Percentiles rank a stretch among this genome's conserved stretches.
Evolutionary conservation across 768 basidiomycete genomes (phyloP).

Genomic region (Mrakia gelida): DNA sequence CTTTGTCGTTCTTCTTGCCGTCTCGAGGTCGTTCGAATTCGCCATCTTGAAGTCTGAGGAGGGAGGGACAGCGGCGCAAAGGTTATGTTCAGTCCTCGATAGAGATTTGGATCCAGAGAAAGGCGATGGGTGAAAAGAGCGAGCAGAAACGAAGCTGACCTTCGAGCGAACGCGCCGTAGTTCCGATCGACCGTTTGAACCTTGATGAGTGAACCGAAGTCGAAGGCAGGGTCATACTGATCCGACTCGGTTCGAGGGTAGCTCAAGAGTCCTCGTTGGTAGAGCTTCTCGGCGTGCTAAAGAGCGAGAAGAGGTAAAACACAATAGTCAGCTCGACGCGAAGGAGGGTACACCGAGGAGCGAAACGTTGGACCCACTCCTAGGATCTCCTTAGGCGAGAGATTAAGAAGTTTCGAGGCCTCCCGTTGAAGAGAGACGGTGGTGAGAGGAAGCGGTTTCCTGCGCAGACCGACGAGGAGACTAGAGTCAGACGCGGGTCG

Average conservation of each 20-base stretch:
- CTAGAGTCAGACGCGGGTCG: too few relatives aligned
- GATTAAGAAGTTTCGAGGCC: constrained; percentile 78
- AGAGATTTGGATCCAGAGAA: background rate
- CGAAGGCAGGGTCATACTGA: constrained; percentile 88
- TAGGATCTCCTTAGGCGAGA: constrained; percentile 85
- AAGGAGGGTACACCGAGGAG: background rate
- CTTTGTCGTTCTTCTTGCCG: constrained; percentile 95
- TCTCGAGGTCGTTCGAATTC: constrained; percentile 70
- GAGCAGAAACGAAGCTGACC: constrained; percentile 41
- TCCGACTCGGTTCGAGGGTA: constrained; percentile 99
- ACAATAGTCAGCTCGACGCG: background rate
- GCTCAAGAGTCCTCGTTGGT: constrained; percentile 89
- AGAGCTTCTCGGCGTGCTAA: constrained; percentile 89
- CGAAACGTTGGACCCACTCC: constrained; percentile 57
- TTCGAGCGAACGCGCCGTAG: constrained; percentile 82
- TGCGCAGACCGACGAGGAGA: too few relatives aligned
- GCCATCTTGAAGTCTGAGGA: constrained; percentile 67
- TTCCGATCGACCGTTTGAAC: constrained; percentile 75
- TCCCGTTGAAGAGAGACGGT: constrained; percentile 97
- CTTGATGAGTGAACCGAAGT: constrained; percentile 76
- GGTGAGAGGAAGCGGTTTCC: constrained; percentile 93
- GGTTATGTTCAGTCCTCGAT: background rate
- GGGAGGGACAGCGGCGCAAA: constrained; percentile 11
- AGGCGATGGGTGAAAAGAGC: too few relatives aligned
- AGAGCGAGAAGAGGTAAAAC: background rate